Conservation (phyloP, 2,329 filamentous ascomycete species). For the Monosporascus sp. region DNA sequence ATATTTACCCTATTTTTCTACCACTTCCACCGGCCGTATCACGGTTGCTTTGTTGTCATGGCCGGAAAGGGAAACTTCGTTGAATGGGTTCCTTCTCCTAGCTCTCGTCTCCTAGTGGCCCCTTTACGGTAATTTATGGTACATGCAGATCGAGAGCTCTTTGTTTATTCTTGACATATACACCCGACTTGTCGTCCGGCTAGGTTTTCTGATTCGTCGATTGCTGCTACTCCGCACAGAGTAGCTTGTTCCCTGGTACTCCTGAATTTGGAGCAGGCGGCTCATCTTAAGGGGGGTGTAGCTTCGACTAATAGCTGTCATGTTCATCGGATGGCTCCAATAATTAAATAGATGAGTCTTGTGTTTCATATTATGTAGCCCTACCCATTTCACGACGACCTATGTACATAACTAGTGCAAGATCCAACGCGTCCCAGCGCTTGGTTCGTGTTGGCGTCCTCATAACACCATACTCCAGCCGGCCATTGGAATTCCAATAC, state of each 20-base stretch:
- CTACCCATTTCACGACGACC: too few species aligned
- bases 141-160: background rate
- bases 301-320: too few species aligned
- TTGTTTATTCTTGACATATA: constrained; percentile 2
- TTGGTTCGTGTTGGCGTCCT: constrained; percentile 19
- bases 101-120: background rate
- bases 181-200: too few species aligned
- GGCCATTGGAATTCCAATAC: constrained; percentile 4
- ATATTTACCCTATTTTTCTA: too few species aligned
- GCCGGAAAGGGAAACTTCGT: background rate
- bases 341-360: too few species aligned
- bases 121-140: background rate
- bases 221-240: too few species aligned
- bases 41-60: background rate
- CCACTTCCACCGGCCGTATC: too few species aligned
- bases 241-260: too few species aligned
- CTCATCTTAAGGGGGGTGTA: too few species aligned
- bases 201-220: background rate
- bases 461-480: background rate
- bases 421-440: constrained; percentile 20
- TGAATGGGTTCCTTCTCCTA: background rate
- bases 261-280: too few species aligned
- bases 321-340: too few species aligned
- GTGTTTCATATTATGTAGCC: too few species aligned
- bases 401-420: background rate